Conservation (phyloP, 805 yeast genomes). For the Debaryomyces castellii region DNA sequence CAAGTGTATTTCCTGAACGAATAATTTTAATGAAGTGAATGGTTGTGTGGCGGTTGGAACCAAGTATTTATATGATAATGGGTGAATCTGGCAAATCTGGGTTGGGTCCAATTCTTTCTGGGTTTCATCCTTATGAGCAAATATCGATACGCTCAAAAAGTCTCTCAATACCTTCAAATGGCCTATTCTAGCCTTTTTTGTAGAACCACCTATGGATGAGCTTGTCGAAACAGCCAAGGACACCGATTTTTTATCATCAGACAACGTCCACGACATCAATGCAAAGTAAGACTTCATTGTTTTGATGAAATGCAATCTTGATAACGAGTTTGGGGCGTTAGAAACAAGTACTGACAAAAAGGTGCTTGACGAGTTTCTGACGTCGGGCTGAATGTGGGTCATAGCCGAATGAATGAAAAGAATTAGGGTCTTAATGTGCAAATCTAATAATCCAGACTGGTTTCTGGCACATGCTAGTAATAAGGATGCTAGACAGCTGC, state of each 20-base stretch:
- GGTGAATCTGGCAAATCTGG: conserved; percentile 33
- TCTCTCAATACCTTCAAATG: conserved; percentile 44
- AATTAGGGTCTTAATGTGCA: conserved; percentile 61
- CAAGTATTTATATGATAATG: conserved; percentile 51
- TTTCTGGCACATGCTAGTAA: conserved; percentile 46
- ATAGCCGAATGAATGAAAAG: conserved; percentile 84
- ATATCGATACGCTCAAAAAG: conserved; percentile 47
- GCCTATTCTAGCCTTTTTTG: conserved; percentile 35
- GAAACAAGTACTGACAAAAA: conserved; percentile 62
- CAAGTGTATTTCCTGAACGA: conserved; percentile 35
- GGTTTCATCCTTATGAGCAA: conserved; percentile 17
- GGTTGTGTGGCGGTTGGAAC: conserved; percentile 61
- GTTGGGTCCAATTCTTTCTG: conserved; percentile 12
- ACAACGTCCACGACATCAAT: conserved; percentile 71
- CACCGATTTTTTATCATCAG: conserved; percentile 33
- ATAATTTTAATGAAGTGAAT: conserved; percentile 61
- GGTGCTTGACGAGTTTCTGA: conserved; percentile 72
- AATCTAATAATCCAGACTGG: conserved; percentile 55
- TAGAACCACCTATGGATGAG: conserved; percentile 29
- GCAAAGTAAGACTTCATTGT: conserved; percentile 66
- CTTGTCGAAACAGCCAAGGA: conserved; percentile 36
- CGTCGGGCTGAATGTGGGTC: conserved; percentile 82
- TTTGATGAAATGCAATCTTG: conserved; percentile 66
- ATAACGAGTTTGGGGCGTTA: conserved; percentile 53
- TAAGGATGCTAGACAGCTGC: conserved; percentile 53